Base-by-base conservation (phyloP, 768 basidiomycete species). In the Grammothele lineata region DNA sequence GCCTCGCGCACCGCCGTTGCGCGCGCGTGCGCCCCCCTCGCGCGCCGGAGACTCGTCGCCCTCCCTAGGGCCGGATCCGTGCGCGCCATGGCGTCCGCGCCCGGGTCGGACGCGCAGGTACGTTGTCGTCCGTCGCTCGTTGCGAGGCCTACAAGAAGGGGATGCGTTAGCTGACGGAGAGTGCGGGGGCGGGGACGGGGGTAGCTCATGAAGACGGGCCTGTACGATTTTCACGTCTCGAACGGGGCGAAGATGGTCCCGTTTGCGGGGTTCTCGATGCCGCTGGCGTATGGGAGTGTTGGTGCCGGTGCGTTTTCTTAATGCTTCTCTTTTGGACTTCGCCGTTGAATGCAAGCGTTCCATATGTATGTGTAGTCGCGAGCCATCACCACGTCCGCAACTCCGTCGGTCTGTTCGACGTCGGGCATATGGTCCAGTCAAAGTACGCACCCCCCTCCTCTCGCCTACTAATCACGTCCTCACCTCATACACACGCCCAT, bases 391-490 rank as follows among this genome's bases (percentile, higher is more conserved):
- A 97, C 59, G 89, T 94, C 41, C 83, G 96, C 34, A 78, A 70
- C 11, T 77, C 76, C 27, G 89, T 80, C 1, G 93, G 93, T 0
- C 72, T 99, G 25, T 99, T 99, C 63, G 96, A 99, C 61, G 96
- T 99, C 22, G 91, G 91, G 18, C 96, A 99, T 66, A 99, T 99
- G 95, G 88, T 98, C 14, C 95, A 98, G 64, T 81, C 83, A 26
- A 86, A 81, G 91, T 92, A 58, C 39, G 78, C 47, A 27, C 44
- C n/a, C 11, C 24, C 37, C 32, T 32, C 27, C 3, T 22, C 44
- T 24, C 24, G 17, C 35, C 9, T 5, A 18, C 30, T 14, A 30
- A 30, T 30, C 27, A 7, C 27, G 27, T 7, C 7, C 33, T 26
- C 3, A 34, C 33, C 9, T 7, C 4, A 26, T 34, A 22, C 37